Percentiles rank a stretch among this genome's conserved stretches.
These are phyloP conservation scores for Adansonia grandidieri DNA, from an alignment of 441 rosid species.

Conservation along the genomic window DNA sequence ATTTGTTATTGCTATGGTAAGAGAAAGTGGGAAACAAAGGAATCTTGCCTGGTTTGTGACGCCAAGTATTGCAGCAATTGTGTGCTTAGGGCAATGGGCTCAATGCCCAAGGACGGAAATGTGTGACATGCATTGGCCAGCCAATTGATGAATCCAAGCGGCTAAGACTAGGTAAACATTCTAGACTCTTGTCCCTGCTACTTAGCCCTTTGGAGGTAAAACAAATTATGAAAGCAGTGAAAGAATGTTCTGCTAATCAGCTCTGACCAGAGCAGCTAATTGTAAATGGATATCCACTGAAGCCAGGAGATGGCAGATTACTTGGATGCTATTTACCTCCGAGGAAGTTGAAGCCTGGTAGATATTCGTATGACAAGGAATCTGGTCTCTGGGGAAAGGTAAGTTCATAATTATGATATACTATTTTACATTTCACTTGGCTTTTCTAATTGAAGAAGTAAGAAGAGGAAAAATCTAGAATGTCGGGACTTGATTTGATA, in stretches of 20 bases:
- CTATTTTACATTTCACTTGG: conserved; percentile 15
- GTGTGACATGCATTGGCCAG: conserved; percentile 83
- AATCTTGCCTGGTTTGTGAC: conserved; percentile 92
- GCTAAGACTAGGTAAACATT: conserved; percentile 73
- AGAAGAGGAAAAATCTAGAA: neutral
- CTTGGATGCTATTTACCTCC: conserved; percentile 83
- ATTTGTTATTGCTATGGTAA: conserved; percentile 79
- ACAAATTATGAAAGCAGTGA: conserved; percentile 98
- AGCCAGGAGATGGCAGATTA: conserved; percentile 91
- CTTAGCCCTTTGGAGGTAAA: conserved; percentile 95
- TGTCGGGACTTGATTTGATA: neutral
- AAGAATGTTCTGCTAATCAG: conserved; percentile 93
- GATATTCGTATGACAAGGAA: conserved; percentile 98
- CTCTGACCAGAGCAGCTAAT: conserved; percentile 92
- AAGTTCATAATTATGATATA: conserved; percentile 27
- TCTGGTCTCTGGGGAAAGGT: conserved; percentile 99
- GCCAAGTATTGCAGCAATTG: conserved; percentile 92
- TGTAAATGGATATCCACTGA: conserved; percentile 78
- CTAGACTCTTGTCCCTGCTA: conserved; percentile 72
- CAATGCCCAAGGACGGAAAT: conserved; percentile 99
- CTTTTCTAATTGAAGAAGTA: neutral
- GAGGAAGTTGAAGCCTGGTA: conserved; percentile 85
- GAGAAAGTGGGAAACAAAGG: conserved; percentile 93
- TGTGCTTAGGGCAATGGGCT: conserved; percentile 97
- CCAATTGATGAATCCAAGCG: conserved; percentile 91